Evolutionary conservation across 164 flowering plant genomes (phyloP).

Genomic region (Pachysandra terminalis): DNA sequence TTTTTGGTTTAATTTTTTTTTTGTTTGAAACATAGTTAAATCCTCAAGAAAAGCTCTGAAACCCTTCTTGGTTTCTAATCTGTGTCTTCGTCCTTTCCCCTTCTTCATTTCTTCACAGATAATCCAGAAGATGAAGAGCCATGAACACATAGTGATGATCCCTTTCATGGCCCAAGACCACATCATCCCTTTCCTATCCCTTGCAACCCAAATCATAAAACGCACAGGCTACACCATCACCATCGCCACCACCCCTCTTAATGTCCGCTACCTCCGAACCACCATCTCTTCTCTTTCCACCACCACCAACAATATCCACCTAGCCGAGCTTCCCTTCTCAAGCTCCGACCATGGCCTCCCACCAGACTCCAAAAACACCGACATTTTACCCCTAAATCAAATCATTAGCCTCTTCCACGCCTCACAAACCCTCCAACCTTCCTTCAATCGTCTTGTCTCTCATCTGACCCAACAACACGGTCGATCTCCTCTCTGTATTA

Average conservation of each 20-base stretch:
- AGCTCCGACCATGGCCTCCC: conserved; percentile 29
- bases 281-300: conserved; percentile 3
- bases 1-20: too few relatives aligned
- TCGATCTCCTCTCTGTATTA: conserved; percentile 31
- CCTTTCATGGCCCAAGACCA: conserved; percentile 33
- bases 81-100: too few relatives aligned
- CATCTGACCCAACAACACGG: conserved; percentile 22
- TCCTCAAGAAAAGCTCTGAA: too few relatives aligned
- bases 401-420: conserved; percentile 24
- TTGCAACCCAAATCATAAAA: conserved; percentile 15
- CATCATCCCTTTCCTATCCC: conserved; percentile 17
- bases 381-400: conserved; percentile 17
- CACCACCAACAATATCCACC: conserved; percentile 11
- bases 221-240: conserved; percentile 19
- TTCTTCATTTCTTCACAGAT: not conserved
- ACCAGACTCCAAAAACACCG: conserved; percentile 40
- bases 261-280: conserved; percentile 22
- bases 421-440: conserved; percentile 27
- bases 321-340: conserved; percentile 31
- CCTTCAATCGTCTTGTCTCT: conserved; percentile 15
- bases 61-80: too few relatives aligned
- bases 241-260: conserved; percentile 23
- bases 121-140: not conserved
- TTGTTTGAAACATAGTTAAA: too few relatives aligned
- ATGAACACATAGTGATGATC: conserved; percentile 16